Evolutionary conservation across 2,329 filamentous ascomycete species (phyloP).

Genomic region (Tolypocladium cylindrosporum): DNA sequence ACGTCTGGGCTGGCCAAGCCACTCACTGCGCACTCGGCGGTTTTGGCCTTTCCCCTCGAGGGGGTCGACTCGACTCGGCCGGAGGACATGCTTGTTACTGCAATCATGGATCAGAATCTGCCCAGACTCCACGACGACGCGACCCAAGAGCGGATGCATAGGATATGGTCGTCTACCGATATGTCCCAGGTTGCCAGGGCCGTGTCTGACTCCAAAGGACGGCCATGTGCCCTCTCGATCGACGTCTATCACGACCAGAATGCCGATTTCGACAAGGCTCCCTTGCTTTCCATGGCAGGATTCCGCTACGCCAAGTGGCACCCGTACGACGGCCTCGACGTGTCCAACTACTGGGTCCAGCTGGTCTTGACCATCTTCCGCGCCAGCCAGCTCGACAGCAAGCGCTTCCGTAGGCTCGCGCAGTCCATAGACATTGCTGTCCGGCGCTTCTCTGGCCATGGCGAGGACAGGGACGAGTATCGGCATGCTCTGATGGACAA

Average conservation of each 20-base stretch:
- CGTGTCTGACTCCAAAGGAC: not conserved
- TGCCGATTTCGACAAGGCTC: not conserved
- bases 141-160: not conserved
- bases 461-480: not conserved
- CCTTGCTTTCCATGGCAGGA: not conserved
- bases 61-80: not conserved
- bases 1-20: not conserved
- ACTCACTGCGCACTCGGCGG: not conserved
- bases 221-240: conserved; percentile 2
- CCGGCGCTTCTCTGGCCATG: not conserved
- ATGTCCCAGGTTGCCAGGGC: not conserved
- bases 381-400: not conserved
- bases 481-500: conserved; percentile 1
- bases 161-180: conserved; percentile 1
- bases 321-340: conserved; percentile 6
- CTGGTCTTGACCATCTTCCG: conserved; percentile 1
- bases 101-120: conserved; percentile 3
- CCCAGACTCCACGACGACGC: conserved; percentile 1
- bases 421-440: not conserved
- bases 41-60: not conserved
- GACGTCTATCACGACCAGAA: not conserved
- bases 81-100: not conserved
- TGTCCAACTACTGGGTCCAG: conserved; percentile 3
- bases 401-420: not conserved
- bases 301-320: conserved; percentile 8